These are phyloP conservation scores for Pleurotus eryngii DNA, from an alignment of 768 basidiomycete species.

Conservation along the genomic window DNA sequence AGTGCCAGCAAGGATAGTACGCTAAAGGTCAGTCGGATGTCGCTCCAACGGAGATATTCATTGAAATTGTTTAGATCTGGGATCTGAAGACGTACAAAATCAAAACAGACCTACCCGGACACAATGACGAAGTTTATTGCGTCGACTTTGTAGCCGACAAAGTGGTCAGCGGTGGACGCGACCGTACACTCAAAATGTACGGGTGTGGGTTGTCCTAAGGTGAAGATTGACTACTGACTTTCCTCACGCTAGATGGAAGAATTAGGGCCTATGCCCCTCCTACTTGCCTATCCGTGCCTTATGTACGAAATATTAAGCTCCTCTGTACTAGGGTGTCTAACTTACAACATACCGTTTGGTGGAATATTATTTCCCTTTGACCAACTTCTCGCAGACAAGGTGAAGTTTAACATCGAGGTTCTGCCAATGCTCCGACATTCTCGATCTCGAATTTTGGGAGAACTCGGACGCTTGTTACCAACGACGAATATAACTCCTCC, in stretches of 20 bases:
- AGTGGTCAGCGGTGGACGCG: constrained; percentile 95
- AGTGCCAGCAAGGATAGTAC: constrained; percentile 97
- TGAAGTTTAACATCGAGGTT: too few relatives aligned
- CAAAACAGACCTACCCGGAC: constrained; percentile 89
- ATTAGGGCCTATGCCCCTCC: constrained; percentile 8
- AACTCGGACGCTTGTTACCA: too few relatives aligned
- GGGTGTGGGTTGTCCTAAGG: constrained; percentile 23
- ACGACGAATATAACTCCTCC: too few relatives aligned
- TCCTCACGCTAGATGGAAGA: constrained; percentile 17
- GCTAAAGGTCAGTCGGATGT: constrained; percentile 64
- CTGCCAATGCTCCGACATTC: too few relatives aligned
- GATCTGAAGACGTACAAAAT: constrained; percentile 96
- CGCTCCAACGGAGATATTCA: neutral
- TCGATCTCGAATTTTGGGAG: too few relatives aligned
- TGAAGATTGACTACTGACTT: neutral
- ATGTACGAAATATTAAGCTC: too few relatives aligned
- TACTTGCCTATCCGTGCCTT: too few relatives aligned
- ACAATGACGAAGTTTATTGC: constrained; percentile 97
- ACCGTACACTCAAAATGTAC: constrained; percentile 91
- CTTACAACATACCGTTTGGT: too few relatives aligned
- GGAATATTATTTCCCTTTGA: too few relatives aligned
- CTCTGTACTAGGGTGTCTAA: too few relatives aligned
- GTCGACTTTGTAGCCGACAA: constrained; percentile 99
- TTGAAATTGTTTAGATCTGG: constrained; percentile 65
- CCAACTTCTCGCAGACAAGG: too few relatives aligned